phyloP scores from a whole-genome alignment of 805 yeast species.

The Pichia kluyveri region DNA sequence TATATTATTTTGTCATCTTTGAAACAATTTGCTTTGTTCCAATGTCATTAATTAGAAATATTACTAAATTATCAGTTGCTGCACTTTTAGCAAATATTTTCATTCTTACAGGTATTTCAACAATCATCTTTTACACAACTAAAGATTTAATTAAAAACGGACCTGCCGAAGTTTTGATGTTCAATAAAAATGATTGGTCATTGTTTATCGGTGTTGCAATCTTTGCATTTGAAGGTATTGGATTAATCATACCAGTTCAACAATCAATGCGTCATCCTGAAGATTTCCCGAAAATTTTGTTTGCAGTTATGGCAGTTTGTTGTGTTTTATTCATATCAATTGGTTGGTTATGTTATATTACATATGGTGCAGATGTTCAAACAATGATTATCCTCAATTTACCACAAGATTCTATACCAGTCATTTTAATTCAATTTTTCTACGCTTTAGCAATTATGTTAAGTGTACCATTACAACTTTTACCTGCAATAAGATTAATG shows the following conservation, averaged over 20 bases:
- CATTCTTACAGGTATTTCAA: constrained; percentile 55
- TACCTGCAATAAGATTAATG: constrained; percentile 69
- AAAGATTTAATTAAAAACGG: constrained; percentile 37
- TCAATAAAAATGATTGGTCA: constrained; percentile 55
- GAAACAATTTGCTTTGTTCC: constrained; percentile 59
- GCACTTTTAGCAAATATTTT: constrained; percentile 66
- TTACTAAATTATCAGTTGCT: constrained; percentile 63
- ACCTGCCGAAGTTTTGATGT: constrained; percentile 37
- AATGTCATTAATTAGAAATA: constrained; percentile 63
- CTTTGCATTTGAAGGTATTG: constrained; percentile 85
- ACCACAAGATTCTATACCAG: constrained; percentile 57
- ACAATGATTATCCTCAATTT: constrained; percentile 66
- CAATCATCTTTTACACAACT: constrained; percentile 50
- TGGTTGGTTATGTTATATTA: constrained; percentile 61
- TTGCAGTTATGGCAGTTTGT: constrained; percentile 53
- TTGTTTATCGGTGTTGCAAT: constrained; percentile 77
- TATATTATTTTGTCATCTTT: constrained; percentile 38
- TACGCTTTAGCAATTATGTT: constrained; percentile 67
- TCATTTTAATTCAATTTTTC: constrained; percentile 57
- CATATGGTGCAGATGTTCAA: constrained; percentile 55
- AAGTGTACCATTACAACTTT: constrained; percentile 72
- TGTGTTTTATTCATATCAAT: constrained; percentile 52
- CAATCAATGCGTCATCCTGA: constrained; percentile 74
- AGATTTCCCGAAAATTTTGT: constrained; percentile 58
- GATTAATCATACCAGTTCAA: constrained; percentile 72